A percentile compares a stretch with the other conserved stretches of the same genome.
Evolutionary conservation across 2,329 filamentous ascomycete genomes (phyloP).

Genomic region (Penicillium concentricum): DNA sequence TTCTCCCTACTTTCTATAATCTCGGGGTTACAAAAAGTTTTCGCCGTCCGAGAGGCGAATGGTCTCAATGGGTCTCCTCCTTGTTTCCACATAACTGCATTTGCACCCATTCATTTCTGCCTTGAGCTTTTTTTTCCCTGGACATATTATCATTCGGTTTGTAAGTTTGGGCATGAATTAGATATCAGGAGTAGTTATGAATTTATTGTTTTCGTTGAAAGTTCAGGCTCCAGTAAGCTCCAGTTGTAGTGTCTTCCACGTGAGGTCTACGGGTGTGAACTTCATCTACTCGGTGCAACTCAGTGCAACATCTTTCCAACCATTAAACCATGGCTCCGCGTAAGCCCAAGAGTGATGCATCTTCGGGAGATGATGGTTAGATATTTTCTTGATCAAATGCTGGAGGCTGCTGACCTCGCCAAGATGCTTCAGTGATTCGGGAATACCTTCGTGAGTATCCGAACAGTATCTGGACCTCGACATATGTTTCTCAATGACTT

Average conservation of each 20-base stretch:
- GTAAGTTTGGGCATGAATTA: slow-evolving; percentile 6
- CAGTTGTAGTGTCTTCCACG: background rate
- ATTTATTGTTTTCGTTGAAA: slow-evolving; percentile 1
- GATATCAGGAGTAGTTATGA: slow-evolving; percentile 18
- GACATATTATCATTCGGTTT: slow-evolving; percentile 22
- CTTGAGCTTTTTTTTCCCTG: slow-evolving; percentile 13
- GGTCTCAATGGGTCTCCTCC: slow-evolving; percentile 3
- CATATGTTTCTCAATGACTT: background rate
- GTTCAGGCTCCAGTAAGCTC: background rate
- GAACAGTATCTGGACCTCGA: background rate
- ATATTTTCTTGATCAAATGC: background rate
- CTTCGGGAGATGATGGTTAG: slow-evolving; percentile 33
- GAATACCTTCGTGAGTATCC: slow-evolving; percentile 50
- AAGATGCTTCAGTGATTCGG: slow-evolving; percentile 46
- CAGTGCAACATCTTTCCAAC: background rate
- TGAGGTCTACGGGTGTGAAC: background rate
- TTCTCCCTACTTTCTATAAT: slow-evolving; percentile 14
- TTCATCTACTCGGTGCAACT: background rate
- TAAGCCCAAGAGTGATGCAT: slow-evolving; percentile 39
- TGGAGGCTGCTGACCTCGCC: slow-evolving; percentile 1
- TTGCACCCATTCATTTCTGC: slow-evolving; percentile 18
- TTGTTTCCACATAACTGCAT: slow-evolving; percentile 20
- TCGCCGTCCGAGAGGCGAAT: slow-evolving; percentile 17
- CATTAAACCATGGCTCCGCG: slow-evolving; percentile 38
- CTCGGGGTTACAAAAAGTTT: slow-evolving; percentile 7